These are phyloP conservation scores for Mollisia scopiformis DNA, from an alignment of 2,329 filamentous ascomycete species.

Conservation along the genomic window DNA sequence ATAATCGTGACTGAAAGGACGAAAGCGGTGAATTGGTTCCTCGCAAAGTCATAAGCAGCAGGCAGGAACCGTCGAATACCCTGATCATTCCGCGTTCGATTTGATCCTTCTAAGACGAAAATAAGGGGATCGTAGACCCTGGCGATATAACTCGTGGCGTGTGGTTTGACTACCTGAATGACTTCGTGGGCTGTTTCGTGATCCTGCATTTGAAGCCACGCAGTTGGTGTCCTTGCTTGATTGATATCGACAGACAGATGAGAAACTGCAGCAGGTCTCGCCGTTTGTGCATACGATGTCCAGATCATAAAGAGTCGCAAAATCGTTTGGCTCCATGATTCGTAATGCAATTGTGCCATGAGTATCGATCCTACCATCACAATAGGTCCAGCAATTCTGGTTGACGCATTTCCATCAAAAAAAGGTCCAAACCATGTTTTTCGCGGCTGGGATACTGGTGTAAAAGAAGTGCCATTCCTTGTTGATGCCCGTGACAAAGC, in stretches of 20 bases:
- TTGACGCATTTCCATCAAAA: conserved; percentile 68
- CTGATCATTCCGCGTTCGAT: conserved; percentile 58
- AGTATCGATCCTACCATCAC: conserved; percentile 74
- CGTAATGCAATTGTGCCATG: conserved; percentile 75
- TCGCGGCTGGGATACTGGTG: conserved; percentile 28
- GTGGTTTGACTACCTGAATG: conserved; percentile 75
- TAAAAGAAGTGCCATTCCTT: conserved; percentile 36
- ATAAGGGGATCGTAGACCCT: conserved; percentile 75
- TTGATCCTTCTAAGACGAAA: conserved; percentile 70
- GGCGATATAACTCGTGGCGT: conserved; percentile 71
- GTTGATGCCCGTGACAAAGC: conserved; percentile 59
- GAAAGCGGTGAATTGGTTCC: conserved; percentile 61
- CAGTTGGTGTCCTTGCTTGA: conserved; percentile 74
- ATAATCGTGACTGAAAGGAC: conserved; percentile 64
- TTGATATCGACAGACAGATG: conserved; percentile 64
- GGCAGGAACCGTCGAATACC: conserved; percentile 52
- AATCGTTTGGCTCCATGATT: conserved; percentile 45
- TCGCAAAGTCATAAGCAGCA: conserved; percentile 68
- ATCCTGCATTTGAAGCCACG: conserved; percentile 78
- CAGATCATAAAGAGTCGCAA: conserved; percentile 36
- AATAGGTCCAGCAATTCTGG: conserved; percentile 73
- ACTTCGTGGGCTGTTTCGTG: conserved; percentile 78
- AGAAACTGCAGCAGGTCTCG: conserved; percentile 33
- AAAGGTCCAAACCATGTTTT: conserved; percentile 63
- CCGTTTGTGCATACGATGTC: conserved; percentile 8